Evolutionary conservation across 352 stramenopile genomes (phyloP).

Genomic region (Pythium monospermum): DNA sequence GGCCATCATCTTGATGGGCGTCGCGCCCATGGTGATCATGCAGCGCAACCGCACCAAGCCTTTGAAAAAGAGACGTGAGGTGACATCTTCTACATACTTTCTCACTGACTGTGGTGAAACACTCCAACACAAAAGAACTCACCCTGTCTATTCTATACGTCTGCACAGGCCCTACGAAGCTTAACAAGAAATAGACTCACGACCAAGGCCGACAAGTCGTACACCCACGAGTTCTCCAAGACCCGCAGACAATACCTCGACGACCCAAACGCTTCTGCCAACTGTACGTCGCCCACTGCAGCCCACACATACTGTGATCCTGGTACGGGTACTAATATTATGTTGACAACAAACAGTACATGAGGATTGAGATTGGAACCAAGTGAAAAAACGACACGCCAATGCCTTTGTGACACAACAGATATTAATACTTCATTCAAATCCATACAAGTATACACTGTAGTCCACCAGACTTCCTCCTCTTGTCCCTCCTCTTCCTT

Average conservation of each 20-base stretch:
- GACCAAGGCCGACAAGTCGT: constrained; percentile 37
- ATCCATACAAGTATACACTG: no score
- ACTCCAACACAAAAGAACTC: background rate
- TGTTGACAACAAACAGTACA: no score
- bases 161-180: constrained; percentile 59
- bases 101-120: background rate
- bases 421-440: no score
- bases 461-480: no score
- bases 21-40: constrained; percentile 66
- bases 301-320: no score
- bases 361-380: constrained; percentile 5
- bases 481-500: no score
- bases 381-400: background rate
- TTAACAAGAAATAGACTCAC: constrained; percentile 75
- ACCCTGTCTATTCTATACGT: constrained; percentile 1
- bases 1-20: constrained; percentile 40
- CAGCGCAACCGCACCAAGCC: constrained; percentile 69
- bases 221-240: constrained; percentile 37
- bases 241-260: constrained; percentile 48
- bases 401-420: background rate
- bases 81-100: constrained; percentile 13
- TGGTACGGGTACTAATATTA: no score
- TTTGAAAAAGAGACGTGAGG: constrained; percentile 69
- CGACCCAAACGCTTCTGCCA: constrained; percentile 25
- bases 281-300: no score